Evolutionary conservation across 192 early-diverging fungal genomes (phyloP).

Genomic region (Mortierella hygrophila): DNA sequence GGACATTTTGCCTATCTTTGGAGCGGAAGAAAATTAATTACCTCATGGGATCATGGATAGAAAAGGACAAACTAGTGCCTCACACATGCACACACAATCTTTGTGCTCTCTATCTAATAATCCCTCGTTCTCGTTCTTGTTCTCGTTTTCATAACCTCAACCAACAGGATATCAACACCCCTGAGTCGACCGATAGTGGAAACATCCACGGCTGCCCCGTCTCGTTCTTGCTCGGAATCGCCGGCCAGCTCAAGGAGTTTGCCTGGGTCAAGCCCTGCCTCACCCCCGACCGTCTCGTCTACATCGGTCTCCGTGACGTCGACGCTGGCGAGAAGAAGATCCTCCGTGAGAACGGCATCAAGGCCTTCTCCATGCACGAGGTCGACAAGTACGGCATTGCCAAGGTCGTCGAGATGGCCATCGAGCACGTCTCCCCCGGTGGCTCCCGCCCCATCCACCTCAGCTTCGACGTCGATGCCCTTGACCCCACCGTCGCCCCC

Average conservation of each 20-base stretch:
- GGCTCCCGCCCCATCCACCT: slow-evolving; percentile 85
- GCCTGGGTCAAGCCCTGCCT: slow-evolving; percentile 87
- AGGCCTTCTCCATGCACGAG: slow-evolving; percentile 96
- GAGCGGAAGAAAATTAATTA: neutral
- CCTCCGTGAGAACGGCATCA: slow-evolving; percentile 85
- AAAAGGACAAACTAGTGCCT: neutral
- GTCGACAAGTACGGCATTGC: slow-evolving; percentile 96
- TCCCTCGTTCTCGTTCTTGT: slow-evolving; percentile 1
- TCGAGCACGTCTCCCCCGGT: slow-evolving; percentile 87
- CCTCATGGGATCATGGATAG: neutral
- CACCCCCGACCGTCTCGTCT: slow-evolving; percentile 82
- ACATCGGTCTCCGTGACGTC: slow-evolving; percentile 97
- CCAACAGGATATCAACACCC: slow-evolving; percentile 90
- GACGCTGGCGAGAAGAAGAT: slow-evolving; percentile 91
- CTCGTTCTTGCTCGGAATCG: slow-evolving; percentile 88
- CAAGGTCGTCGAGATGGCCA: slow-evolving; percentile 90
- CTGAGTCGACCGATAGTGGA: slow-evolving; percentile 86
- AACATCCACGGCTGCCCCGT: slow-evolving; percentile 98
- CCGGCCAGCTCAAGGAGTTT: slow-evolving; percentile 74
- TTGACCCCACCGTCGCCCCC: slow-evolving; percentile 95
- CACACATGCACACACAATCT: neutral
- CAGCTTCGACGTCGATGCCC: slow-evolving; percentile 95
- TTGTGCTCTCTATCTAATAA: neutral
- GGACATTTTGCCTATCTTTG: neutral
- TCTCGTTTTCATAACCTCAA: neutral